phyloP scores from a whole-genome alignment of 2,329 filamentous ascomycete genomes.

The Didymellaceae sp. region DNA sequence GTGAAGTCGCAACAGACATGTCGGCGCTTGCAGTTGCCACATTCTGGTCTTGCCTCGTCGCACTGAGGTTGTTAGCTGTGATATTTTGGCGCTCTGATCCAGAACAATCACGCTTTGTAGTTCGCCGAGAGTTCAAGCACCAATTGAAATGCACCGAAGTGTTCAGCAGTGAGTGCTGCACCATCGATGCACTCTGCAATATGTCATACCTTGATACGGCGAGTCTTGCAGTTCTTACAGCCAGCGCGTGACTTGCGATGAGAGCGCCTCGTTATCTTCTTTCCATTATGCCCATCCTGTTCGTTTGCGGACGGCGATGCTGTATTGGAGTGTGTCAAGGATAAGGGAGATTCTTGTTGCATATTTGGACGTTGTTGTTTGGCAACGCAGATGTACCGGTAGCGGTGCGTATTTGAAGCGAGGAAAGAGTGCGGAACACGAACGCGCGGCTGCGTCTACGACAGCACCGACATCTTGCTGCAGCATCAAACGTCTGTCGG shows the following conservation, averaged over 20 bases:
- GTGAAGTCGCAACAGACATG: conserved; percentile 34
- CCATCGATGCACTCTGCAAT: not conserved
- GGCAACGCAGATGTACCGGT: not conserved
- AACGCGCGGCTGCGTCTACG: not conserved
- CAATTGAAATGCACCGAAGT: not conserved
- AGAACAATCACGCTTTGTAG: too few species aligned
- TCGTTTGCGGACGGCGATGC: conserved; percentile 13
- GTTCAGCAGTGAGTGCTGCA: too few species aligned
- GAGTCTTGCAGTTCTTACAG: conserved; percentile 37
- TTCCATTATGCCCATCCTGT: conserved; percentile 11
- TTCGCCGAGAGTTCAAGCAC: not conserved
- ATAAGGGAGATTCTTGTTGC: conserved; percentile 27
- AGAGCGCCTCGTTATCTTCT: conserved; percentile 29
- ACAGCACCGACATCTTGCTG: not conserved
- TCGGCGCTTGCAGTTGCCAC: conserved; percentile 32
- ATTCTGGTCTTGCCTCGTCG: conserved; percentile 37
- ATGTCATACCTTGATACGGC: conserved; percentile 35
- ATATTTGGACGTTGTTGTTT: conserved; percentile 3
- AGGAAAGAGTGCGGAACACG: conserved; percentile 16
- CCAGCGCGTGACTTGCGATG: conserved; percentile 40
- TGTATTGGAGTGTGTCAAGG: conserved; percentile 10
- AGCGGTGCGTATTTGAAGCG: conserved; percentile 17
- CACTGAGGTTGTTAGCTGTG: conserved; percentile 24
- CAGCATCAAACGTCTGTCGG: not conserved
- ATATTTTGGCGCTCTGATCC: not conserved